Evolutionary conservation across 2,329 filamentous ascomycete species (phyloP), one percentile per base, ranked within the genome.

Genomic region (Cladophialophora bantiana): DNA sequence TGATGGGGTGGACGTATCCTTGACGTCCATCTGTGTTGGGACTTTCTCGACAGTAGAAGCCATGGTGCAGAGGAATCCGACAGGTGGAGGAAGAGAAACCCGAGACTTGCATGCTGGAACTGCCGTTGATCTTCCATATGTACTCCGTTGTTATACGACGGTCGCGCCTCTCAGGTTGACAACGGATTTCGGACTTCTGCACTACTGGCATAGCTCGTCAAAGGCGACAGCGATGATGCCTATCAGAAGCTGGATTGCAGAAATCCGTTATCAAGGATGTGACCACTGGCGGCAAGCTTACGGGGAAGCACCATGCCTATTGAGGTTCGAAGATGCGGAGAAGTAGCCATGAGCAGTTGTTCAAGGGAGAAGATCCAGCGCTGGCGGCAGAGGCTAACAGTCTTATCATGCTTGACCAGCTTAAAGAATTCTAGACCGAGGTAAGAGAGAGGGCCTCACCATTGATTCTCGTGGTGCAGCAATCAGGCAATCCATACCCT

Each of bases 141-240:
- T 60, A 26, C 26, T 26, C 26, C 26, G 26, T 26, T 52, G 32
- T 34, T 20, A 50, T 26, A 18, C 31, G 32, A n/a, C 12, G 26
- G 12, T 35, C 12, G 9, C 52, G 52, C 36, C 31, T 34, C 53
- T 15, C 20, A 2, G 26, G 52, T 3, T 9, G 20, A 26, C 50
- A 40, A 32, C 31, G 36, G 50, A 36, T 62, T 31, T 65, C 63
- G 63, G 63, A 65, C 52, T 54, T 65, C 57, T 65, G 63, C 63
- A 65, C 63, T 45, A 56, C 36, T 26, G 52, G 48, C n/a, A 57
- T 48, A 26, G 20, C n/a, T 63, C 7, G 53, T 64, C 31, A 9
- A 32, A 48, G 20, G 20, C 7, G 13, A 40, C 42, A 58, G 40
- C 31, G 12, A 40, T 32, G 31, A 38, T 45, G 9, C 38, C 40